Evolutionary conservation across 495 filamentous ascomycete genomes (phyloP).

Genomic region (Xylaria nigripes): DNA sequence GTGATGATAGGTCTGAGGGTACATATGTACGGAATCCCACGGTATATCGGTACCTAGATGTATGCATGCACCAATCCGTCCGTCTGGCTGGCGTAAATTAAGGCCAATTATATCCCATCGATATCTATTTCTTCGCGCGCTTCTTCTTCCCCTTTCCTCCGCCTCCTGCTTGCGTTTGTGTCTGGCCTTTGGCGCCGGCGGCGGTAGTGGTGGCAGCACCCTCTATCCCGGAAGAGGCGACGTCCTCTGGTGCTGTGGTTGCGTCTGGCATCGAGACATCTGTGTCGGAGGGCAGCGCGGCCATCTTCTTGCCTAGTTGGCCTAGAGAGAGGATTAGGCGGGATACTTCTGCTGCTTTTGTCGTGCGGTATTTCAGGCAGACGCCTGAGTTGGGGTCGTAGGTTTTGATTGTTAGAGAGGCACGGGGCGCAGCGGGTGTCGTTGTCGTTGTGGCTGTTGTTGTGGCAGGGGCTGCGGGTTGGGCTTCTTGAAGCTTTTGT

Average conservation of each 20-base stretch:
- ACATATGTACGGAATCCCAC: too few species aligned
- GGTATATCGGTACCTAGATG: too few species aligned
- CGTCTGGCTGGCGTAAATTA: too few species aligned
- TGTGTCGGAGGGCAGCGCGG: slow-evolving; percentile 42
- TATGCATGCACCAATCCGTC: not conserved
- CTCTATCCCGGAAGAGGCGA: slow-evolving; percentile 28
- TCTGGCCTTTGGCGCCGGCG: slow-evolving; percentile 10
- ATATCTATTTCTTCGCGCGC: slow-evolving; percentile 45
- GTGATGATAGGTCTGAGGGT: too few species aligned
- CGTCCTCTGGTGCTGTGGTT: slow-evolving; percentile 27
- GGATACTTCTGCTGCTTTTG: slow-evolving; percentile 83
- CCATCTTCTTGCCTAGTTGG: slow-evolving; percentile 54
- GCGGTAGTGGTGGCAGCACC: slow-evolving; percentile 18
- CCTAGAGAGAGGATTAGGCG: slow-evolving; percentile 69
- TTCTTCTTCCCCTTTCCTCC: slow-evolving; percentile 44
- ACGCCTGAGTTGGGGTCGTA: slow-evolving; percentile 76
- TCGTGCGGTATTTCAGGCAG: slow-evolving; percentile 82
- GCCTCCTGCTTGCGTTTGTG: slow-evolving; percentile 1
- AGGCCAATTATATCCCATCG: too few species aligned
- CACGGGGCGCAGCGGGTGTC: slow-evolving; percentile 35
- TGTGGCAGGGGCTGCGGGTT: slow-evolving; percentile 1
- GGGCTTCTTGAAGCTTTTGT: slow-evolving; percentile 1
- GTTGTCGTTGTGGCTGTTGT: slow-evolving; percentile 12
- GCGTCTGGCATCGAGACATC: slow-evolving; percentile 33
- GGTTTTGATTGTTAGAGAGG: slow-evolving; percentile 75